These are phyloP conservation scores for Blepharisma japonicum DNA, from an alignment of 73 alveolate species.

Conservation along the genomic window DNA sequence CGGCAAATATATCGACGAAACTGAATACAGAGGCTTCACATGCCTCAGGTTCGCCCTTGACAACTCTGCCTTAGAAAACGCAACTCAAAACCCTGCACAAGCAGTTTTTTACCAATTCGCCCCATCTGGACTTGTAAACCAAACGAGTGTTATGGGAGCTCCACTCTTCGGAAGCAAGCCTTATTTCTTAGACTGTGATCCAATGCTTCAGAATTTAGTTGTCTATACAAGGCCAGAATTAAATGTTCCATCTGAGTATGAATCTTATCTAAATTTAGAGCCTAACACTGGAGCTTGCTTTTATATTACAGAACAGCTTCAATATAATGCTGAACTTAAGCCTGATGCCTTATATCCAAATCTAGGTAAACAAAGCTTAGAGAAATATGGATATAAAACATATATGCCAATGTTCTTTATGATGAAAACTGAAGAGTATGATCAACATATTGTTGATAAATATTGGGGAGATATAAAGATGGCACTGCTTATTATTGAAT, in stretches of 20 bases:
- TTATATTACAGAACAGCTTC: background rate
- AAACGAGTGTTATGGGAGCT: conserved; percentile 2
- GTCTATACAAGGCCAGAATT: background rate
- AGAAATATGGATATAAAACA: background rate
- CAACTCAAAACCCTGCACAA: background rate
- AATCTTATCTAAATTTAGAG: too few species aligned
- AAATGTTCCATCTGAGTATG: too few species aligned
- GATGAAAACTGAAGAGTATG: background rate
- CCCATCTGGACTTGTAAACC: background rate
- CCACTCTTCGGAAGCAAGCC: conserved; percentile 19
- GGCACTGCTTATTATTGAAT: background rate
- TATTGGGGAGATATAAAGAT: background rate
- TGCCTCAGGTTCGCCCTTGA: background rate
- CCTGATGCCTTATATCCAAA: conserved; percentile 26
- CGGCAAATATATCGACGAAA: background rate
- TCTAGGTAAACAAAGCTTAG: background rate
- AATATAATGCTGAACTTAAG: conserved; percentile 12
- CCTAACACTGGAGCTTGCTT: too few species aligned
- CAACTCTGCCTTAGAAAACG: background rate
- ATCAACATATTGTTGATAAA: background rate
- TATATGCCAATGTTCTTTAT: background rate
- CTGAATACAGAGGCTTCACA: background rate
- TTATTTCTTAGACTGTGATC: background rate
- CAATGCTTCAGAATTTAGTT: background rate
- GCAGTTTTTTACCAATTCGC: background rate